Base-by-base conservation (phyloP, 139 green algal genomes). In the Pseudopediastrum boryanum region DNA sequence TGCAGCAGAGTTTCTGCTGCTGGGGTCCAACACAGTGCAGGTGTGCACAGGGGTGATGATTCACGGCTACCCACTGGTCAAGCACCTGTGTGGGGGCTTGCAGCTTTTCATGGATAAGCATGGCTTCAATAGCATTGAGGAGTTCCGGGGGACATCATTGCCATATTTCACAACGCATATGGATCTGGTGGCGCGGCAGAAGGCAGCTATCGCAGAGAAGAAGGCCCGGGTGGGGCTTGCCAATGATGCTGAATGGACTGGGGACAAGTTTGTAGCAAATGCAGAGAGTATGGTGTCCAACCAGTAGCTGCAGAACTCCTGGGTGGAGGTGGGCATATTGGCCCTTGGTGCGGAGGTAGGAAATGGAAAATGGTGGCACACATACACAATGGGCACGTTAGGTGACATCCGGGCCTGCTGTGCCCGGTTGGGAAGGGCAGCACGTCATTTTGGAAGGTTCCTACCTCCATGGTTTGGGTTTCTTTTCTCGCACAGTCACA, bases 1-100 rank as follows among this genome's bases (percentile, higher is more conserved):
- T 54, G 96, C 96, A 2, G 96, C 96, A 2, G 96, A 99, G 88
- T 99, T 99, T 77, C 91, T 99, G 21, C 86, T 99, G 56, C 84
- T 99, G 59, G 96, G 96, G 0, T 84, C 92, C 2, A 80, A 97
- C 87, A 98, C 93, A 35, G 96, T 99, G 77, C 95, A 98, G 92
- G 96, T 99, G 61, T 99, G 95, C 90, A 98, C 95, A 2, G 95
- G 95, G 23, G 93, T 98, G 21, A 99, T 99, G 96, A 83, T 99
- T 65, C 94, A 99, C 79, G 96, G 96, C 25, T 99, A 99, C 84
- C 86, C 87, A 0, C 62, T 99, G 54, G 88, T 97, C 19, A 92
- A 98, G 78, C 89, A 90, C n/a, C 89, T 99, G 48, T 95, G 88
- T 61, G 95, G 86, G 9, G 96, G 88, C 8, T 89, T 99, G 76